These are phyloP conservation scores for Gynochthodes officinalis DNA, from an alignment of 257 asterid genomes.

Conservation along the genomic window DNA sequence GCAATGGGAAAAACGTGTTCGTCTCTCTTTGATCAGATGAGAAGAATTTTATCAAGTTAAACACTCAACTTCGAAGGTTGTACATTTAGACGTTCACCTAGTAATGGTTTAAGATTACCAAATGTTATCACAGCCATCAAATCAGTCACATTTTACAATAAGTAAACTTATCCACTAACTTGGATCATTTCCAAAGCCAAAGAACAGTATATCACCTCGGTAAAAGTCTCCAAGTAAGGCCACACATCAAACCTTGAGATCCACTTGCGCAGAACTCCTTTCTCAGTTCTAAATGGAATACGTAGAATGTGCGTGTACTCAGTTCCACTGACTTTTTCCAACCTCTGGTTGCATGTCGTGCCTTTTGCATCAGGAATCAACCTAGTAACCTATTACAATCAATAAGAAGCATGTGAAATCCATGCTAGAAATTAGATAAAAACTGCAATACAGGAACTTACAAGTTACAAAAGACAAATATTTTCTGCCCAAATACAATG, in stretches of 20 bases:
- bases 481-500: neutral
- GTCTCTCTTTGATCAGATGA: neutral
- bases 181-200: neutral
- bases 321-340: constrained; percentile 81
- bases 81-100: no score
- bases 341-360: constrained; percentile 89
- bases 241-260: constrained; percentile 96
- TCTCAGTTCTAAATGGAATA: constrained; percentile 78
- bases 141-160: neutral
- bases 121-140: neutral
- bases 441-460: neutral
- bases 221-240: constrained; percentile 91
- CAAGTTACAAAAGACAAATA: neutral
- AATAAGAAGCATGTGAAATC: neutral
- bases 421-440: neutral
- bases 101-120: neutral
- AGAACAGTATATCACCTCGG: constrained; percentile 49
- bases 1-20: neutral
- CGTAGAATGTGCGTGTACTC: constrained; percentile 88
- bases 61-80: neutral
- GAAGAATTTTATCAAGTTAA: neutral
- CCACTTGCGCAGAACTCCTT: constrained; percentile 86
- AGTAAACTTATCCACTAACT: neutral
- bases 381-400: constrained; percentile 67
- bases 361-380: constrained; percentile 96